Percentiles rank a stretch among this genome's conserved stretches.
Conservation (phyloP, 306 rosid genomes). For the Trifolium subterraneum region DNA sequence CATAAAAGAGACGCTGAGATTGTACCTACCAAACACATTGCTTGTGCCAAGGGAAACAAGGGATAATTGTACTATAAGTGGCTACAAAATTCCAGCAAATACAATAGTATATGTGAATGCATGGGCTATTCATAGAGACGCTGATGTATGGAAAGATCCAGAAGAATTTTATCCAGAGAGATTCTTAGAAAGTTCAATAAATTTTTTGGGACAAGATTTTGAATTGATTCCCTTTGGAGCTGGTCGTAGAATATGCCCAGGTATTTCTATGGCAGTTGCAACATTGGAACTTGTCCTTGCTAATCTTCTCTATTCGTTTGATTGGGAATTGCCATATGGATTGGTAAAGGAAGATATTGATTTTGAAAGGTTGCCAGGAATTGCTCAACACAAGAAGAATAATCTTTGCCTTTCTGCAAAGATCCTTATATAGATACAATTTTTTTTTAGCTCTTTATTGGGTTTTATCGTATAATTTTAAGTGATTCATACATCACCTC, state of each 20-base stretch:
- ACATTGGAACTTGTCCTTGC: slow-evolving; percentile 31
- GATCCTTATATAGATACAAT: background rate
- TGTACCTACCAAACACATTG: slow-evolving; percentile 3
- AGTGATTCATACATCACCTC: too few species aligned
- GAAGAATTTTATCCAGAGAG: slow-evolving; percentile 36
- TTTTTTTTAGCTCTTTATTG: too few species aligned
- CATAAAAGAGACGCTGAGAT: slow-evolving; percentile 43
- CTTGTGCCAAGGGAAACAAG: slow-evolving; percentile 30
- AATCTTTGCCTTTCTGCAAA: slow-evolving; percentile 33
- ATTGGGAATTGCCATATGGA: slow-evolving; percentile 42
- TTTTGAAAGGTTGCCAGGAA: slow-evolving; percentile 16
- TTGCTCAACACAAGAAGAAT: slow-evolving; percentile 38
- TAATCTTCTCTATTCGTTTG: slow-evolving; percentile 39
- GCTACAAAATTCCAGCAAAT: slow-evolving; percentile 15
- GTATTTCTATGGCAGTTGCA: slow-evolving; percentile 26
- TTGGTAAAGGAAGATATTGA: slow-evolving; percentile 33
- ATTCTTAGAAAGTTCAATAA: slow-evolving; percentile 21
- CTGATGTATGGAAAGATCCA: slow-evolving; percentile 39
- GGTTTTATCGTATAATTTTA: too few species aligned
- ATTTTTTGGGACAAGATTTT: slow-evolving; percentile 34
- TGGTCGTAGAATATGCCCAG: slow-evolving; percentile 45
- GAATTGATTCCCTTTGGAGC: slow-evolving; percentile 39
- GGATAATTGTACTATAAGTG: background rate
- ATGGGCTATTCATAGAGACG: slow-evolving; percentile 42
- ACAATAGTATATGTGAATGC: slow-evolving; percentile 36